phyloP scores from a whole-genome alignment of 805 yeast genomes.

The Saccharomyces eubayanus region DNA sequence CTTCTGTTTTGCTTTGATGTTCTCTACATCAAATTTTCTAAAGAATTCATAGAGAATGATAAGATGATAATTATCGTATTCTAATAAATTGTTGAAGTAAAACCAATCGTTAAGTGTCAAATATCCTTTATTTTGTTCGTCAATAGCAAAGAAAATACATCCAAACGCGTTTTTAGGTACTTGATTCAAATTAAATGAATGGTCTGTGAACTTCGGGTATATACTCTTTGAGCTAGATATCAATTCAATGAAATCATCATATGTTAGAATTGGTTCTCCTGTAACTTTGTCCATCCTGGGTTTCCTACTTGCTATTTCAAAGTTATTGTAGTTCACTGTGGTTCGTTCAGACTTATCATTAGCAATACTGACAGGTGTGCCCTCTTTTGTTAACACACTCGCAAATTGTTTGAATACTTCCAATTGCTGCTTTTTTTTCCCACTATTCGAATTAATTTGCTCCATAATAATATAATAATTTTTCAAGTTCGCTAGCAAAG shows the following conservation, averaged over 20 bases:
- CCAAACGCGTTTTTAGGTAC: constrained; percentile 54
- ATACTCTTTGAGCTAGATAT: constrained; percentile 29
- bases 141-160: constrained; percentile 74
- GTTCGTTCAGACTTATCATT: not conserved
- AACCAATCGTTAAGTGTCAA: constrained; percentile 65
- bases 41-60: constrained; percentile 48
- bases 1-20: constrained; percentile 7
- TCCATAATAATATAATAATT: constrained; percentile 26
- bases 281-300: not conserved
- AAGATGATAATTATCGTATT: constrained; percentile 41
- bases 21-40: constrained; percentile 37
- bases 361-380: not conserved
- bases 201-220: constrained; percentile 30
- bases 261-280: constrained; percentile 28
- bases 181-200: constrained; percentile 39
- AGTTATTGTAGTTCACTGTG: not conserved
- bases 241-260: constrained; percentile 31
- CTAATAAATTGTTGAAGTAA: constrained; percentile 50
- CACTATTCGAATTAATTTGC: constrained; percentile 31
- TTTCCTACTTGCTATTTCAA: constrained; percentile 2
- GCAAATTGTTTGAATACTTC: constrained; percentile 40
- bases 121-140: constrained; percentile 59
- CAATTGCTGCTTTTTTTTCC: constrained; percentile 33
- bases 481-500: not conserved
- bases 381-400: constrained; percentile 25